phyloP scores from a whole-genome alignment of 345 rosid genomes.

The Pistacia atlantica region DNA sequence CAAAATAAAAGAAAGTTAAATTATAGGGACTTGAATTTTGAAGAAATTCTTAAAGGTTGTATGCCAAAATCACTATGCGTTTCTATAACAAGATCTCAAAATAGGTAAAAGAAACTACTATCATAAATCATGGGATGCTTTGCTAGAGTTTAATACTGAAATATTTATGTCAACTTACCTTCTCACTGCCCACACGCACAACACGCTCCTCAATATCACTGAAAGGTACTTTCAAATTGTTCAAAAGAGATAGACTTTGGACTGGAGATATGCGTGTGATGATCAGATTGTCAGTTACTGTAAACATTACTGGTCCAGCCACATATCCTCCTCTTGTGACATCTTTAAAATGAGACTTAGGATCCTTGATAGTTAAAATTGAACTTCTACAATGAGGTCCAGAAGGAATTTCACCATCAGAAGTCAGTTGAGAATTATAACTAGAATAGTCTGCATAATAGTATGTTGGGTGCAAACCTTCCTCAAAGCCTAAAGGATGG shows the following conservation, averaged over 20 bases:
- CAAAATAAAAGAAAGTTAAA: too few species aligned
- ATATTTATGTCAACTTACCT: conserved; percentile 11
- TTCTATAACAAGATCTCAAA: too few species aligned
- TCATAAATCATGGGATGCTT: too few species aligned
- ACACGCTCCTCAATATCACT: conserved; percentile 19
- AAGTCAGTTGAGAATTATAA: too few species aligned
- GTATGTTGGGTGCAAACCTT: background rate
- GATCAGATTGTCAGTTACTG: conserved; percentile 21
- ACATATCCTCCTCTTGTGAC: conserved; percentile 17
- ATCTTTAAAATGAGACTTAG: background rate
- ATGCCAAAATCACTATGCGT: too few species aligned
- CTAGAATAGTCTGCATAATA: too few species aligned
- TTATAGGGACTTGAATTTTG: too few species aligned
- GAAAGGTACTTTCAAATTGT: conserved; percentile 19
- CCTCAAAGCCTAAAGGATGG: conserved; percentile 15
- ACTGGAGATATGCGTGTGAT: conserved; percentile 17
- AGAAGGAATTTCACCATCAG: background rate
- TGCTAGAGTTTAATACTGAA: too few species aligned
- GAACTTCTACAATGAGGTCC: fast-evolving
- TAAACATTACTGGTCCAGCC: conserved; percentile 10
- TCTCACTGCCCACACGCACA: conserved; percentile 11
- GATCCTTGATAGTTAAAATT: conserved; percentile 11
- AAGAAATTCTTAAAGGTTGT: too few species aligned
- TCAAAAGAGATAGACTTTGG: background rate
- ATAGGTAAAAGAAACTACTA: too few species aligned